A percentile compares a stretch with the other conserved stretches of the same genome.
These are phyloP conservation scores for Phytopythium kandeliae DNA, from an alignment of 352 stramenopile genomes.

Conservation along the genomic window DNA sequence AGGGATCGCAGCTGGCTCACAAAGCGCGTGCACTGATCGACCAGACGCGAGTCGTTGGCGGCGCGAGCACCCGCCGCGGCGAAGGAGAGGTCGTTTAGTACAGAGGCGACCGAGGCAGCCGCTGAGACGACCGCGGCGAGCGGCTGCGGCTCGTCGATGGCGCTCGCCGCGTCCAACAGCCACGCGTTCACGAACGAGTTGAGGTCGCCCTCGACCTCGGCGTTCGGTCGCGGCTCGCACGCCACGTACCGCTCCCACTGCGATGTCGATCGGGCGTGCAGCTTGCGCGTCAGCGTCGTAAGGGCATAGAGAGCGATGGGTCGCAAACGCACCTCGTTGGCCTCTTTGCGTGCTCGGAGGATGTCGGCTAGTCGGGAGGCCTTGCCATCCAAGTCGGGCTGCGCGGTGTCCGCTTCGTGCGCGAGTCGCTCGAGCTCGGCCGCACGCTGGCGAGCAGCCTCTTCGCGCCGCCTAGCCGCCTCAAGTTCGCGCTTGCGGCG, in stretches of 20 bases:
- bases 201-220: constrained; percentile 68
- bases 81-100: constrained; percentile 57
- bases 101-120: constrained; percentile 48
- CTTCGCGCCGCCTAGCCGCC: constrained; percentile 47
- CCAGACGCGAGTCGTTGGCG: constrained; percentile 39
- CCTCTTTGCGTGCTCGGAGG: constrained; percentile 55
- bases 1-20: constrained; percentile 46
- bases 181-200: constrained; percentile 81
- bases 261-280: too few species aligned
- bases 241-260: constrained; percentile 70
- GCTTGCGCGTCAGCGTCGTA: too few species aligned
- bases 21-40: constrained; percentile 34
- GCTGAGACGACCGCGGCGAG: constrained; percentile 22
- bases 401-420: constrained; percentile 44
- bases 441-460: constrained; percentile 55
- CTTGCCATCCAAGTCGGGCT: constrained; percentile 53
- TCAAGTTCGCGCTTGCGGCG: constrained; percentile 50
- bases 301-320: too few species aligned
- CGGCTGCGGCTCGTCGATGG: constrained; percentile 26
- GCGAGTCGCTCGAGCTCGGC: constrained; percentile 58
- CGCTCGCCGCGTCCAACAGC: constrained; percentile 45
- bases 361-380: constrained; percentile 52
- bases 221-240: constrained; percentile 62
- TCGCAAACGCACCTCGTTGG: constrained; percentile 33
- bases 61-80: constrained; percentile 48